Base-by-base conservation (phyloP, 805 yeast genomes). In the Kluyveromyces lactis region DNA sequence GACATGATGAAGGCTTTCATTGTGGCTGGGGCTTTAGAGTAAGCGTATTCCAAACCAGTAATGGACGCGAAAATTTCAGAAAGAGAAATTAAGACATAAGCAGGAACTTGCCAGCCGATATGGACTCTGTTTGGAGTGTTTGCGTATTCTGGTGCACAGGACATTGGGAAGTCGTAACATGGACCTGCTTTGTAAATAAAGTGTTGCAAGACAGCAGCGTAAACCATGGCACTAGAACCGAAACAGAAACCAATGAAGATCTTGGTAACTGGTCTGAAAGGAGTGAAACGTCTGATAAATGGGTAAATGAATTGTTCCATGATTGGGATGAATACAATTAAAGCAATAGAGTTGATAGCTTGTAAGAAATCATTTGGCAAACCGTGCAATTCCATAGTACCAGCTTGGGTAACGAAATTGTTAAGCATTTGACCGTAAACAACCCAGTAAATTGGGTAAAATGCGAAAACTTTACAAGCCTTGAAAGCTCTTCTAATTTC, bases 21-120 rank as follows among this genome's bases (percentile, higher is more conserved):
- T 30, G 72, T 63, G 7, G 69, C 71, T 31, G 92, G 92, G 4
- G 92, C 90, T 65, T 83, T 80, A 19, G 87, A 77, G 64, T 81
- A 84, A 15, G 94, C 94, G 55, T 81, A 82, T 64, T 84, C 92
- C 50, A 81, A 72, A 51, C 90, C 92, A 17, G 92, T 82, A 51
- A 82, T 75, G 39, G 84, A 79, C 24, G 89, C 87, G 50, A 84
- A 73, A 48, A 83, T 82, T 62, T 84, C 94, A 13, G 87, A 75
- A 39, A 81, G 56, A 10, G 84, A 90, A 60, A 81, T 77, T 46
- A 84, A 63, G 31, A 81, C 71, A 60, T 83, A 84, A 3, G 86
- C 81, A 13, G 68, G 62, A 39, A 72, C 67, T 64, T 82, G 89
- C 44, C 77, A 67, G 47, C 84, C 85, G 47, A 84, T 77, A 56